These are phyloP conservation scores for Cerioporus squamosus DNA, from an alignment of 1,284 basidiomycete species.

Conservation along the genomic window DNA sequence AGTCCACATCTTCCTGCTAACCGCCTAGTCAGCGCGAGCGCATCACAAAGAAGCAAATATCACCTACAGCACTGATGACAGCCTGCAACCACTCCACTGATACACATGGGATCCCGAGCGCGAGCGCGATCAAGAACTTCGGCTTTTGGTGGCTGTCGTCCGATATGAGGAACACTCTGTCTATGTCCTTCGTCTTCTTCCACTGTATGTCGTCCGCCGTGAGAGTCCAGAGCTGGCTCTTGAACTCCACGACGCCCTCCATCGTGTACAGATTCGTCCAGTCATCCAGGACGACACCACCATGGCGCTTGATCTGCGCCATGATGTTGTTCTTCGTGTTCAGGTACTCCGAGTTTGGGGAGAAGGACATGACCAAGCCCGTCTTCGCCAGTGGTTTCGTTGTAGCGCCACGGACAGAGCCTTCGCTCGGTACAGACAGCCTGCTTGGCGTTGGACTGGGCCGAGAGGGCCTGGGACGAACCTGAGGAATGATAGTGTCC, in stretches of 20 bases:
- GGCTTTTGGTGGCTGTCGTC: conserved; percentile 69
- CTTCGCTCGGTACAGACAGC: conserved; percentile 34
- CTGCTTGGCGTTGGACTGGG: conserved; percentile 51
- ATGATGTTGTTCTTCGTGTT: conserved; percentile 45
- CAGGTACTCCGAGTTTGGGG: conserved; percentile 21
- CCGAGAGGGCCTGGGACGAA: conserved; percentile 33
- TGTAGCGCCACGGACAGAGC: conserved; percentile 36
- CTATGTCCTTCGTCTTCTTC: conserved; percentile 44
- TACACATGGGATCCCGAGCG: conserved; percentile 86
- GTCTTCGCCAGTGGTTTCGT: conserved; percentile 45
- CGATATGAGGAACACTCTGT: conserved; percentile 72
- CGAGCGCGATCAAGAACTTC: conserved; percentile 83
- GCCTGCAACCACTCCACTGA: conserved; percentile 63
- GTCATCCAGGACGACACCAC: conserved; percentile 67
- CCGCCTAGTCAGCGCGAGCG: neutral
- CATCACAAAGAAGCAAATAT: neutral
- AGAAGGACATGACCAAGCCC: conserved; percentile 42
- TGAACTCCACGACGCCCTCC: conserved; percentile 48
- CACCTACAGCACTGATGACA: conserved; percentile 45
- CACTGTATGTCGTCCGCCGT: conserved; percentile 51
- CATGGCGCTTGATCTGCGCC: conserved; percentile 51
- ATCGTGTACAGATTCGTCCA: conserved; percentile 71
- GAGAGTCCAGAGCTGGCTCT: conserved; percentile 57
- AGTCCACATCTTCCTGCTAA: conserved; percentile 47
- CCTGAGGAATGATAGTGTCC: conserved; percentile 46